Conservation (phyloP, 768 basidiomycete species). For the Termitomyces sp. region DNA sequence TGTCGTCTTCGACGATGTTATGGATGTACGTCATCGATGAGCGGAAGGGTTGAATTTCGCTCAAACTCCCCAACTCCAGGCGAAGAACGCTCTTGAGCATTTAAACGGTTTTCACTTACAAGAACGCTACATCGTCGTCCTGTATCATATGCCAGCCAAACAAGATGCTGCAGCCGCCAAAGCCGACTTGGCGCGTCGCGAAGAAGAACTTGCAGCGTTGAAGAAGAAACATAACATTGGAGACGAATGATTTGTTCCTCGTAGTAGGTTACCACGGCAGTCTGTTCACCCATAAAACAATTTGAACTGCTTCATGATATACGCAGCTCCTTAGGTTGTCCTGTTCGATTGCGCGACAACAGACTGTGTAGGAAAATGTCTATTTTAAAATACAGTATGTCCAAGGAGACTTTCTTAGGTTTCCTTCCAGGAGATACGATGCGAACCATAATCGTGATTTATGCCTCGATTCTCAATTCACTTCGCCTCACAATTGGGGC, state of each 20-base stretch:
- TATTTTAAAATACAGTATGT: slow-evolving; percentile 2
- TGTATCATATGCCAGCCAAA: slow-evolving; percentile 98
- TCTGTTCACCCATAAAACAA: slow-evolving; percentile 3
- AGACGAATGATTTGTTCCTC: slow-evolving; percentile 44
- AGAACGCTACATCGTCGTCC: slow-evolving; percentile 96
- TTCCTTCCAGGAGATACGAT: background rate
- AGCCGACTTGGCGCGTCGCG: slow-evolving; percentile 84
- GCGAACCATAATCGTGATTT: background rate
- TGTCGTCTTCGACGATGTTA: slow-evolving; percentile 93
- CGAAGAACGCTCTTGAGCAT: slow-evolving; percentile 95
- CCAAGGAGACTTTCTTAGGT: background rate
- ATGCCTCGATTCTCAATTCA: background rate
- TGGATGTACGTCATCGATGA: slow-evolving; percentile 63
- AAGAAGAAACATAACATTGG: slow-evolving; percentile 86
- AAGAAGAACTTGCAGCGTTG: slow-evolving; percentile 82
- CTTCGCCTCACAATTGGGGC: slow-evolving; percentile 39
- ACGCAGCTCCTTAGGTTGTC: background rate
- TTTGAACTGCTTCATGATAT: background rate
- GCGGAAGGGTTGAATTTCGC: background rate
- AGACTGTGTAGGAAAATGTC: background rate
- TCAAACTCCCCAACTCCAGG: slow-evolving; percentile 31
- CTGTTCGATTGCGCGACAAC: background rate
- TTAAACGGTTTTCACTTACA: slow-evolving; percentile 97
- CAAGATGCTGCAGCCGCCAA: slow-evolving; percentile 92
- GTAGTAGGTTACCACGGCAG: slow-evolving; percentile 13